phyloP scores from a whole-genome alignment of 23 red algal species.

The Gracilaria caudata region DNA sequence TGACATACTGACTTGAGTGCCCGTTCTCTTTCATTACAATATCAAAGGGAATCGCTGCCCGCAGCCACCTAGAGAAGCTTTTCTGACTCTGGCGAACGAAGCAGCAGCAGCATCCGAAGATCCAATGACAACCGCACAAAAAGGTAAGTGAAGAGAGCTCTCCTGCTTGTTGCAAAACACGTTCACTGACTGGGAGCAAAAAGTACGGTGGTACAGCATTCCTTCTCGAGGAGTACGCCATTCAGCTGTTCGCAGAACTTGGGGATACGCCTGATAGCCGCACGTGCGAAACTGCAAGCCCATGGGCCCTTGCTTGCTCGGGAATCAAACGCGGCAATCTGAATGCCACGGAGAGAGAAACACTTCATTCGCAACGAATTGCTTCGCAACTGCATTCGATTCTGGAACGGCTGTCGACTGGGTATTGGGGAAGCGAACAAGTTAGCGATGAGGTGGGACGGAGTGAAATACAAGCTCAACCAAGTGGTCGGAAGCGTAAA shows the following conservation, averaged over 20 bases:
- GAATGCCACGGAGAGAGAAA: background rate
- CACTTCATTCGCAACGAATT: background rate
- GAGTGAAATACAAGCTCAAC: background rate
- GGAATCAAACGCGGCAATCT: background rate
- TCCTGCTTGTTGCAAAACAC: background rate
- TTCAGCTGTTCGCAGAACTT: conserved; percentile 9
- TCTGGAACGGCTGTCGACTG: conserved; percentile 2
- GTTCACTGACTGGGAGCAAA: background rate
- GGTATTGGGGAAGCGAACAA: background rate
- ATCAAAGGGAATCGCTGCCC: conserved; percentile 4
- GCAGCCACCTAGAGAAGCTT: background rate
- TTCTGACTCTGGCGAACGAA: conserved; percentile 14
- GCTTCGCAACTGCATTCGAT: conserved; percentile 17
- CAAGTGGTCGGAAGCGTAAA: background rate
- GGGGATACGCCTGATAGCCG: background rate
- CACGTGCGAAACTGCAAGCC: background rate
- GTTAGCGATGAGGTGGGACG: background rate
- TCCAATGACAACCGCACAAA: background rate
- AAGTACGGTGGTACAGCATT: background rate
- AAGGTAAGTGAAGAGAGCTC: background rate
- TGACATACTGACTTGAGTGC: background rate
- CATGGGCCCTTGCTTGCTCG: conserved; percentile 17
- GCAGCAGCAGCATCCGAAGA: background rate
- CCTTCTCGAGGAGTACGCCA: conserved; percentile 24
- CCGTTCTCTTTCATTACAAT: background rate